These are phyloP conservation scores for Heritiera littoralis DNA, from an alignment of 345 rosid genomes.

Conservation along the genomic window DNA sequence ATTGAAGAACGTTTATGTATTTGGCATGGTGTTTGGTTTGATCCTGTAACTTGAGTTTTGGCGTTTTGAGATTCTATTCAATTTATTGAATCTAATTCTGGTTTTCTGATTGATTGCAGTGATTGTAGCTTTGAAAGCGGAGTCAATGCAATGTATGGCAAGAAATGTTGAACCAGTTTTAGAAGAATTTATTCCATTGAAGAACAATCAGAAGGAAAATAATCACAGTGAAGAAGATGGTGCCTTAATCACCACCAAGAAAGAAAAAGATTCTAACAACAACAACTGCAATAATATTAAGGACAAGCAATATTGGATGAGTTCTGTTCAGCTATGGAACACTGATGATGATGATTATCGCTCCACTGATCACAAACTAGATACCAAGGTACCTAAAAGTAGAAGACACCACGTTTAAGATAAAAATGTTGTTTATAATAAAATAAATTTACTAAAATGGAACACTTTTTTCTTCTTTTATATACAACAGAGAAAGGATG, in stretches of 20 bases:
- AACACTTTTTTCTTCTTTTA: background rate
- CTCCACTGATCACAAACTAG: constrained; percentile 33
- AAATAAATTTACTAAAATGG: constrained; percentile 6
- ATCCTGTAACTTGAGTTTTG: background rate
- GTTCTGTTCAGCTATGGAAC: constrained; percentile 71
- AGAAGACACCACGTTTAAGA: background rate
- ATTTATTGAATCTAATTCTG: background rate
- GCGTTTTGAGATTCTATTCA: constrained; percentile 14
- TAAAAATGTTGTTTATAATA: background rate
- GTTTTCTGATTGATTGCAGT: constrained; percentile 47
- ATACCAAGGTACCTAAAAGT: constrained; percentile 43
- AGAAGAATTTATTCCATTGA: constrained; percentile 72
- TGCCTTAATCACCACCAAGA: constrained; percentile 22
- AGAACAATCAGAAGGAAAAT: constrained; percentile 33
- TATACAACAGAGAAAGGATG: constrained; percentile 47
- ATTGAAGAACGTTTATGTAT: background rate
- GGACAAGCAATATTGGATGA: constrained; percentile 73
- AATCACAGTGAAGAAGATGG: constrained; percentile 25
- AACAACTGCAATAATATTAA: constrained; percentile 16
- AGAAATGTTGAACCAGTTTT: constrained; percentile 55
- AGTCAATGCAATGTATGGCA: constrained; percentile 40
- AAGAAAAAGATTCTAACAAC: constrained; percentile 35
- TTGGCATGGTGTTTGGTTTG: background rate
- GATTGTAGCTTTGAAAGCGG: constrained; percentile 57
- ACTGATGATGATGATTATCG: constrained; percentile 32